Evolutionary conservation across 2,329 filamentous ascomycete genomes (phyloP).

Genomic region (Allantophomopsis cytisporea): DNA sequence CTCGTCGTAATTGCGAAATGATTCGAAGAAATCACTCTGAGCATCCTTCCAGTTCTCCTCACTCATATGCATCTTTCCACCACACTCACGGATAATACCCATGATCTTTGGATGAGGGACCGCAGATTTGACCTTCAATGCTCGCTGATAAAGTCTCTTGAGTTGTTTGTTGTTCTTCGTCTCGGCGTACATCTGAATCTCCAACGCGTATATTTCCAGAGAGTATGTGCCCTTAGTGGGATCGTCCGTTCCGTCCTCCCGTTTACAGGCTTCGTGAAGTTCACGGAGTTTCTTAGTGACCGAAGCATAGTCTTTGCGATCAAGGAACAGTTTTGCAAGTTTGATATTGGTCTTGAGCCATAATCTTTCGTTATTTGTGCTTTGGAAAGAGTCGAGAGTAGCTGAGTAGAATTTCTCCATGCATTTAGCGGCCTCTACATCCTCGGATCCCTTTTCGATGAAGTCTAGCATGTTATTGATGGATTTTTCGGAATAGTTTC

Average conservation of each 20-base stretch:
- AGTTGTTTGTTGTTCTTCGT: constrained; percentile 96
- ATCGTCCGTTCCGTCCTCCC: constrained; percentile 76
- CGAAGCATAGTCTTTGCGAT: constrained; percentile 74
- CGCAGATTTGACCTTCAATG: constrained; percentile 85
- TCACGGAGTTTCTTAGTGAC: constrained; percentile 77
- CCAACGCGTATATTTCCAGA: constrained; percentile 87
- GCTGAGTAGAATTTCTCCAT: constrained; percentile 94
- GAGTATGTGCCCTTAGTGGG: constrained; percentile 93
- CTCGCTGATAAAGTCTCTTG: constrained; percentile 83
- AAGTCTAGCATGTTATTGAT: constrained; percentile 99
- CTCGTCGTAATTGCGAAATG: constrained; percentile 97
- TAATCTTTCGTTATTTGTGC: constrained; percentile 89
- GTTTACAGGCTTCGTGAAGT: constrained; percentile 79
- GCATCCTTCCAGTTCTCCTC: constrained; percentile 99
- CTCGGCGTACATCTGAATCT: constrained; percentile 98
- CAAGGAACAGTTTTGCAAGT: constrained; percentile 78
- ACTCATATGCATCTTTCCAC: constrained; percentile 99
- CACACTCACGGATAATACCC: constrained; percentile 97
- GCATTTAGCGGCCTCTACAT: constrained; percentile 58
- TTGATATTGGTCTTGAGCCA: constrained; percentile 99
- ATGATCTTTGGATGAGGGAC: constrained; percentile 98
- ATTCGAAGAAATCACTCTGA: constrained; percentile 96
- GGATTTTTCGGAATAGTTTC: constrained; percentile 97
- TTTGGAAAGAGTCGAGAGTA: constrained; percentile 89
- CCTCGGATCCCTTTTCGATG: constrained; percentile 79